These are phyloP conservation scores for Exophiala mesophila DNA, from an alignment of 2,329 filamentous ascomycete genomes.

Conservation along the genomic window DNA sequence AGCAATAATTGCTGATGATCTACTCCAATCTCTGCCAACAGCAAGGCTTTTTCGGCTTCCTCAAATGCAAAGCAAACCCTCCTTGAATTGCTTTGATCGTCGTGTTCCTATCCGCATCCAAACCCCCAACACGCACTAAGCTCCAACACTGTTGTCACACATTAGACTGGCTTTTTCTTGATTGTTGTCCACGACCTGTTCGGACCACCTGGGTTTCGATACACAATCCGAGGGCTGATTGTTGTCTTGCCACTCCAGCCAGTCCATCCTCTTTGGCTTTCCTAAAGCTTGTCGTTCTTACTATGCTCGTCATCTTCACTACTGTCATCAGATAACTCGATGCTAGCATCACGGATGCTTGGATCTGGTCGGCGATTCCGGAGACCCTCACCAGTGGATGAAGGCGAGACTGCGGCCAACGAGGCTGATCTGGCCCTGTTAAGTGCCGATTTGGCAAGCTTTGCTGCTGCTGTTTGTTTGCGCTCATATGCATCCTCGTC, in stretches of 20 bases:
- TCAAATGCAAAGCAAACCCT: too few relatives aligned
- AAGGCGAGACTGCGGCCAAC: background rate
- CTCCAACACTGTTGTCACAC: too few relatives aligned
- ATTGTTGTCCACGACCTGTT: background rate
- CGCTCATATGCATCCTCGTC: background rate
- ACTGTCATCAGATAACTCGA: conserved; percentile 7
- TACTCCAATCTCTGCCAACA: too few relatives aligned
- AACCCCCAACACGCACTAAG: too few relatives aligned
- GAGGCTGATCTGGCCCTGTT: background rate
- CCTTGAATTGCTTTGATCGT: too few relatives aligned
- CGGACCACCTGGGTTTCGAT: background rate
- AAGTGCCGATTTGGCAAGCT: background rate
- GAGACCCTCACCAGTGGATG: background rate
- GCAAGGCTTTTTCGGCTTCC: too few relatives aligned
- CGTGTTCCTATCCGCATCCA: too few relatives aligned
- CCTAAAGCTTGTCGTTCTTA: conserved; percentile 2
- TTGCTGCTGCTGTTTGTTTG: background rate
- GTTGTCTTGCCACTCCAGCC: background rate
- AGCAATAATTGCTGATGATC: too few relatives aligned
- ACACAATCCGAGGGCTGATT: background rate
- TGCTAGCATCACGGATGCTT: conserved; percentile 13
- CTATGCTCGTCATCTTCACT: conserved; percentile 4
- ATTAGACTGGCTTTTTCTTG: background rate
- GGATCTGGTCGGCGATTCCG: conserved; percentile 6
- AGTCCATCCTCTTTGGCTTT: background rate